These are phyloP conservation scores for Phaeosphaeria sp. DNA, from an alignment of 2,329 filamentous ascomycete species.

Conservation along the genomic window DNA sequence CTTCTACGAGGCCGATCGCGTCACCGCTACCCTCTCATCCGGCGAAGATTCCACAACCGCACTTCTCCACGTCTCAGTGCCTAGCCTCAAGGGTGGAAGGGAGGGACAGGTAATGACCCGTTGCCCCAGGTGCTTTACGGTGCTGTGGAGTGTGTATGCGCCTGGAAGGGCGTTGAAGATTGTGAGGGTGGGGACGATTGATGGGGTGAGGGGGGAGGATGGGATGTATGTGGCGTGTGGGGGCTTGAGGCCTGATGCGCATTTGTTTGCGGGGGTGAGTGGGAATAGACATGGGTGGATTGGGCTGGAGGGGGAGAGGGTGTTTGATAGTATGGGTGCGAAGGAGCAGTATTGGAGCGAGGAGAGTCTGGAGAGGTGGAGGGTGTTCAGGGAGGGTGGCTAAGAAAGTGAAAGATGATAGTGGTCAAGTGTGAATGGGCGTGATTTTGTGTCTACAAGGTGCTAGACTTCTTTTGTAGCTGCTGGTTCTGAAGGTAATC, in stretches of 20 bases:
- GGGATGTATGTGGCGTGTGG: neutral
- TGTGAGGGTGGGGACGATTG: constrained; percentile 55
- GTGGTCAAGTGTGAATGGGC: too few species aligned
- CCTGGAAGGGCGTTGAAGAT: constrained; percentile 42
- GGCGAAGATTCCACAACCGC: constrained; percentile 24
- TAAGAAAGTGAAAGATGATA: too few species aligned
- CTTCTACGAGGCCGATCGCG: constrained; percentile 48
- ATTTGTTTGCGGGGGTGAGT: constrained; percentile 46
- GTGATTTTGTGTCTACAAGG: too few species aligned
- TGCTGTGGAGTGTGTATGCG: constrained; percentile 42
- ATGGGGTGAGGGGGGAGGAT: constrained; percentile 31
- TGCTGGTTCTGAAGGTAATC: too few species aligned
- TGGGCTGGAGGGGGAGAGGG: constrained; percentile 45
- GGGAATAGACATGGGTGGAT: constrained; percentile 43
- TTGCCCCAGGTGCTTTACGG: constrained; percentile 53
- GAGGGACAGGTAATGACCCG: constrained; percentile 48
- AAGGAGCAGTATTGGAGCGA: constrained; percentile 5
- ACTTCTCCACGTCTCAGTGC: constrained; percentile 41
- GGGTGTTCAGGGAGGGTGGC: neutral
- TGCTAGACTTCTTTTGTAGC: too few species aligned
- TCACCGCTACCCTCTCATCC: constrained; percentile 34
- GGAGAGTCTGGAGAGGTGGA: constrained; percentile 6
- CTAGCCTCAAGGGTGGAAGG: constrained; percentile 25
- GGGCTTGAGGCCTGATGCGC: constrained; percentile 52
- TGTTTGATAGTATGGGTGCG: constrained; percentile 16